These are phyloP conservation scores for Globisporangium emineosum DNA, from an alignment of 352 stramenopile genomes.

Conservation along the genomic window DNA sequence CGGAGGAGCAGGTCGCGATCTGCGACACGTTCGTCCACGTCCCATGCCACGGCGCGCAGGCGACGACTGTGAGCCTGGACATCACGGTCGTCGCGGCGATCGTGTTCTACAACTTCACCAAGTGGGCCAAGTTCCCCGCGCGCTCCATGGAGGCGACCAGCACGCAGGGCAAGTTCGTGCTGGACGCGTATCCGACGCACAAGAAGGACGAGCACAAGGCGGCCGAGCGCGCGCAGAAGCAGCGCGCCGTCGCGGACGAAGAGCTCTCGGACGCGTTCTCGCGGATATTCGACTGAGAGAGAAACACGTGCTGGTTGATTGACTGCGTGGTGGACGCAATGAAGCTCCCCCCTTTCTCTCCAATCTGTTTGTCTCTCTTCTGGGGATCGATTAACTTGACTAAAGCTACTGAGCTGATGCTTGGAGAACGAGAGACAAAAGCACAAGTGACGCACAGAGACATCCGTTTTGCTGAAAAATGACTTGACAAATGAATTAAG, in stretches of 20 bases:
- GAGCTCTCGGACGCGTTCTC: conserved; percentile 41
- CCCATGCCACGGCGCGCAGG: conserved; percentile 42
- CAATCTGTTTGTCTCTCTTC: neutral
- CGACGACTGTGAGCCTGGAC: conserved; percentile 40
- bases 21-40: conserved; percentile 71
- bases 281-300: conserved; percentile 42
- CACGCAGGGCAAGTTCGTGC: conserved; percentile 75
- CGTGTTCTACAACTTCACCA: conserved; percentile 65
- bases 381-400: neutral
- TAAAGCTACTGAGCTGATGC: too few species aligned
- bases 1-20: conserved; percentile 53
- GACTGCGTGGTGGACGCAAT: neutral
- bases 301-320: too few species aligned
- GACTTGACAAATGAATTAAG: conserved; percentile 12
- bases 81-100: conserved; percentile 64
- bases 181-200: conserved; percentile 59
- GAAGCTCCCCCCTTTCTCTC: neutral
- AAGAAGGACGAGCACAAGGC: conserved; percentile 37
- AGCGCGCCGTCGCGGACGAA: conserved; percentile 40
- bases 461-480: neutral
- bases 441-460: neutral
- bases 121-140: conserved; percentile 52
- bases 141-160: conserved; percentile 58
- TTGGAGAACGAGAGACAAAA: neutral
- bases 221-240: conserved; percentile 46